Percentiles rank a stretch among this genome's conserved stretches.
Evolutionary conservation across 495 filamentous ascomycete genomes (phyloP).

Genomic region (Annulohypoxylon bovei): DNA sequence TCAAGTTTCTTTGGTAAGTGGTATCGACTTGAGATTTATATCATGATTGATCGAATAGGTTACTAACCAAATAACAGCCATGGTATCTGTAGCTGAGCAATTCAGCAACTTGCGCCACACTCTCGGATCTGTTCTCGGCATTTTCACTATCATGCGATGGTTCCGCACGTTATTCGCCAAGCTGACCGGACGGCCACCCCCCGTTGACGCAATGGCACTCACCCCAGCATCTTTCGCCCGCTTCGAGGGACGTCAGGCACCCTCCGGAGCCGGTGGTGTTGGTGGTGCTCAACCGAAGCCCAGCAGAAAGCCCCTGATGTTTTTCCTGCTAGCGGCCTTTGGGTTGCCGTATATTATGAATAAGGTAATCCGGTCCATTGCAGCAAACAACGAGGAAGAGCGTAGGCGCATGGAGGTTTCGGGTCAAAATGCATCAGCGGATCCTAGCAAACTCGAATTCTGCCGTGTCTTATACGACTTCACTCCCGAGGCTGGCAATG

Average conservation of each 20-base stretch:
- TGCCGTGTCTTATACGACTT: conserved; percentile 96
- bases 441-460: conserved; percentile 92
- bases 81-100: conserved; percentile 98
- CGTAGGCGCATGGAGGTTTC: conserved; percentile 66
- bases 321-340: conserved; percentile 95
- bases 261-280: conserved; percentile 51
- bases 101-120: conserved; percentile 92
- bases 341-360: conserved; percentile 95
- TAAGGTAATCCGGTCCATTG: conserved; percentile 87
- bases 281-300: conserved; percentile 66
- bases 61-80: conserved; percentile 68
- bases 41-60: neutral
- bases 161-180: conserved; percentile 89
- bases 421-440: conserved; percentile 64
- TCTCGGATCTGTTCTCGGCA: conserved; percentile 92
- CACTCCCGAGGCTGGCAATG: conserved; percentile 73
- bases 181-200: conserved; percentile 90
- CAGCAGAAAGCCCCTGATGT: conserved; percentile 91
- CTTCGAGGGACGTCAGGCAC: conserved; percentile 73
- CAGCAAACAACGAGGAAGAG: conserved; percentile 82
- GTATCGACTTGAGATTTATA: neutral
- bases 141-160: conserved; percentile 96
- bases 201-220: conserved; percentile 83
- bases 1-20: conserved; percentile 95
- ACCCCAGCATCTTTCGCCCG: conserved; percentile 89